A percentile compares a stretch with the other conserved stretches of the same genome.
These are phyloP conservation scores for Diaporthe nobilis DNA, from an alignment of 2,329 filamentous ascomycete species.

Conservation along the genomic window DNA sequence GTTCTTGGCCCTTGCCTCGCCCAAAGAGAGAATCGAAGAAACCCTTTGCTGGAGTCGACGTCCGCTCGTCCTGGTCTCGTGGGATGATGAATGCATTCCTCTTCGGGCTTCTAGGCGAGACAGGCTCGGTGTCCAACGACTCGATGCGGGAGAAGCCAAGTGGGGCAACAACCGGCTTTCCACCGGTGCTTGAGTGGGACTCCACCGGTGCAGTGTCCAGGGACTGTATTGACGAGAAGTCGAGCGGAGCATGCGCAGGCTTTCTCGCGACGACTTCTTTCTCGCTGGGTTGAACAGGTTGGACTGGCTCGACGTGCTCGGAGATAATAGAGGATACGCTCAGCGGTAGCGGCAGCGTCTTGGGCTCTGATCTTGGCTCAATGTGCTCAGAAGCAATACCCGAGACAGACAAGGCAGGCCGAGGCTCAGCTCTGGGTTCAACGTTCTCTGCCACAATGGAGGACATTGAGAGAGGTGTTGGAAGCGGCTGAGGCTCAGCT, in stretches of 20 bases:
- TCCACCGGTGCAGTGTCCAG: conserved; percentile 61
- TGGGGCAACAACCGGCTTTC: conserved; percentile 44
- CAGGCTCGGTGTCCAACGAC: conserved; percentile 61
- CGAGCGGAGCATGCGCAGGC: conserved; percentile 46
- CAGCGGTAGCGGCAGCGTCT: conserved; percentile 43
- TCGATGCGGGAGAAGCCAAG: conserved; percentile 61
- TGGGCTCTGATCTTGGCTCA: conserved; percentile 48
- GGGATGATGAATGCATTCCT: conserved; percentile 71
- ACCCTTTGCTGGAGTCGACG: conserved; percentile 31
- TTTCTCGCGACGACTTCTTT: conserved; percentile 29
- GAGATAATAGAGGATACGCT: conserved; percentile 52
- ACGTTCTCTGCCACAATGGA: conserved; percentile 44
- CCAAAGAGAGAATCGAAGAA: conserved; percentile 53
- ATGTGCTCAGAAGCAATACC: conserved; percentile 50
- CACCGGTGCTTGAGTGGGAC: conserved; percentile 44
- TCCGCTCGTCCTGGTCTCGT: conserved; percentile 55
- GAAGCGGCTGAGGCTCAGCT: conserved; percentile 39
- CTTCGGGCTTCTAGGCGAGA: conserved; percentile 65
- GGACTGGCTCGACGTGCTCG: conserved; percentile 52
- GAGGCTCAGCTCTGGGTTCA: conserved; percentile 48
- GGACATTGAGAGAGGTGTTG: conserved; percentile 42
- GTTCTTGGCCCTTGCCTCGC: conserved; percentile 58
- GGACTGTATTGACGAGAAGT: conserved; percentile 58
- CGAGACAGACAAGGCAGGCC: conserved; percentile 49
- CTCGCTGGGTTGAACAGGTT: conserved; percentile 44